Conservation (phyloP, 306 rosid species). For the Gastrolobium bilobum region DNA sequence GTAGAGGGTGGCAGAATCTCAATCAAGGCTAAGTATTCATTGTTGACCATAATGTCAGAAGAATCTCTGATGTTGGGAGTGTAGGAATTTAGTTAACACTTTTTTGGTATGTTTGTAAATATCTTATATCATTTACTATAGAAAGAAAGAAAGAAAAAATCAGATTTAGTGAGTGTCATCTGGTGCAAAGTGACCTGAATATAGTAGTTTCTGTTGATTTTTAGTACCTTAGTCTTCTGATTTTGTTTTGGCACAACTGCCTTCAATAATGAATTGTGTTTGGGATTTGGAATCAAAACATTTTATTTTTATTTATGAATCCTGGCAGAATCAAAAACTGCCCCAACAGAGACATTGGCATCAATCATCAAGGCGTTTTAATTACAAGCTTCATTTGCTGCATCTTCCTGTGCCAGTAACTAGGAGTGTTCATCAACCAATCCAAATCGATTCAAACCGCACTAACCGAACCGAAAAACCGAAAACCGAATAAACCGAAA, state of each 20-base stretch:
- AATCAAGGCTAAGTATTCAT: slow-evolving; percentile 79
- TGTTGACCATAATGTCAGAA: slow-evolving; percentile 77
- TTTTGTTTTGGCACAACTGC: slow-evolving; percentile 34
- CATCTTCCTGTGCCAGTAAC: no score
- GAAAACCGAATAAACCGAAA: no score
- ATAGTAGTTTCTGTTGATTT: slow-evolving; percentile 36
- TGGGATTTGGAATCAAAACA: slow-evolving; percentile 2
- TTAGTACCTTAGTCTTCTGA: neutral
- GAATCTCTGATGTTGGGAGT: slow-evolving; percentile 56
- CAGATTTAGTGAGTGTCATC: slow-evolving; percentile 37
- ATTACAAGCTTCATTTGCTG: no score
- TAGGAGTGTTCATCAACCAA: no score
- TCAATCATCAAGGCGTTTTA: no score
- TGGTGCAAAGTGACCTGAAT: slow-evolving; percentile 38
- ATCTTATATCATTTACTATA: slow-evolving; percentile 44
- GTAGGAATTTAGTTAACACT: slow-evolving; percentile 20
- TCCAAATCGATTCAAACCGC: no score
- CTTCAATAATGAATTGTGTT: slow-evolving; percentile 28
- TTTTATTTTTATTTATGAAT: neutral
- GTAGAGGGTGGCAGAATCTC: slow-evolving; percentile 76
- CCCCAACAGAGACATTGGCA: slow-evolving; percentile 12
- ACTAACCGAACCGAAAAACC: no score
- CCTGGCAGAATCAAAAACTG: neutral
- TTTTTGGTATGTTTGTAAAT: slow-evolving; percentile 54
- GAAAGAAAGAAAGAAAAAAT: neutral